A percentile compares a stretch with the other conserved stretches of the same genome.
These are phyloP conservation scores for Lolium perenne DNA, from an alignment of 176 grass and related monocot species.

Conservation along the genomic window DNA sequence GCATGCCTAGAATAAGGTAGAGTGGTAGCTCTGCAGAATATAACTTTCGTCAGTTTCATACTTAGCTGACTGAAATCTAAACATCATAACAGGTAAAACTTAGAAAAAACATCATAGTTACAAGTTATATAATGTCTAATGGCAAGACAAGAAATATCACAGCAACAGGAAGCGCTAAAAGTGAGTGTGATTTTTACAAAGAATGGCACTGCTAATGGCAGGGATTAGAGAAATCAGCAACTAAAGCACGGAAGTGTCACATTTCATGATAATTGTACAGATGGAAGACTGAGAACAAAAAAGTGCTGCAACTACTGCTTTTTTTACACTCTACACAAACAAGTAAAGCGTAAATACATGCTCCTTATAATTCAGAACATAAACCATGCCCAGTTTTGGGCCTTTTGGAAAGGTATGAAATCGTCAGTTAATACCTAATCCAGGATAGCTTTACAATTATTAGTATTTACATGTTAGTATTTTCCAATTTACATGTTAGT, in stretches of 20 bases:
- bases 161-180: background rate
- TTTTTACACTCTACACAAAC: slow-evolving; percentile 7
- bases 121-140: slow-evolving; percentile 1
- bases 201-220: background rate
- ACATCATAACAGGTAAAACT: background rate
- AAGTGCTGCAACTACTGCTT: background rate
- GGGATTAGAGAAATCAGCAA: background rate
- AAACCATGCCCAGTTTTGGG: background rate
- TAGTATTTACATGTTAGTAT: background rate
- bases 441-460: background rate
- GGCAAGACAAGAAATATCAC: background rate
- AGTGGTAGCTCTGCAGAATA: slow-evolving; percentile 81
- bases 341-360: background rate
- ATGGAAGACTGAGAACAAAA: background rate
- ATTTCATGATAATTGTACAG: slow-evolving; percentile 20
- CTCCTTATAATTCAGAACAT: background rate
- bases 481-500: background rate
- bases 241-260: slow-evolving; percentile 13
- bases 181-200: slow-evolving; percentile 18
- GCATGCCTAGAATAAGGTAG: slow-evolving; percentile 97
- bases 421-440: background rate
- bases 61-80: slow-evolving; percentile 6
- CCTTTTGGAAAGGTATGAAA: background rate
- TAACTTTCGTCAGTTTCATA: slow-evolving; percentile 46
- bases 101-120: background rate